These are phyloP conservation scores for Mayamaea pseudoterrestris DNA, from an alignment of 108 stramenopile species.

Conservation along the genomic window DNA sequence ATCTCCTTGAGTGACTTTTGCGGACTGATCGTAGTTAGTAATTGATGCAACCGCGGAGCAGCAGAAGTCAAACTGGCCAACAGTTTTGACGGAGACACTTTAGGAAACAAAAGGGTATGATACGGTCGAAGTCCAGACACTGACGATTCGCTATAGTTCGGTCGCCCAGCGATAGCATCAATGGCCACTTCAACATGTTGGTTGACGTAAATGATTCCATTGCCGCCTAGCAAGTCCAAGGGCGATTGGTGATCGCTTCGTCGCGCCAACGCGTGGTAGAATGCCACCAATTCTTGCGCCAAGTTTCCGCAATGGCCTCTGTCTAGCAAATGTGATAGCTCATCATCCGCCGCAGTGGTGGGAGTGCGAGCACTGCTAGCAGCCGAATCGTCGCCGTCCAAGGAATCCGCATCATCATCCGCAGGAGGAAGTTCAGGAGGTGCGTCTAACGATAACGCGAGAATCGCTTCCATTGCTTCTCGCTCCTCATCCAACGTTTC, in stretches of 20 bases:
- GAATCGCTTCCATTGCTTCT: no score
- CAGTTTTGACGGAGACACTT: slow-evolving; percentile 53
- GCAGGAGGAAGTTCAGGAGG: no score
- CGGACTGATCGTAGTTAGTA: slow-evolving; percentile 45
- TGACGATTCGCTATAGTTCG: neutral
- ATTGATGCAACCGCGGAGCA: slow-evolving; percentile 32
- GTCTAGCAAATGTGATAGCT: no score
- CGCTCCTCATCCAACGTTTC: no score
- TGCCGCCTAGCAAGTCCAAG: slow-evolving; percentile 44
- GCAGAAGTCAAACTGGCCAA: slow-evolving; percentile 23
- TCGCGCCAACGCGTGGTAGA: slow-evolving; percentile 57
- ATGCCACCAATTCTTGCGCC: slow-evolving; percentile 50
- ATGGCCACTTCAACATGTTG: slow-evolving; percentile 68
- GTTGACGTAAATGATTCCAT: slow-evolving; percentile 66
- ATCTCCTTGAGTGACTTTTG: slow-evolving; percentile 52
- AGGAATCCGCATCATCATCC: no score
- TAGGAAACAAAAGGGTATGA: slow-evolving; percentile 69
- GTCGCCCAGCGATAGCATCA: slow-evolving; percentile 24
- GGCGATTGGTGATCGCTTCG: no score
- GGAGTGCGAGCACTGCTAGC: no score
- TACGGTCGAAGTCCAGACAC: slow-evolving; percentile 35
- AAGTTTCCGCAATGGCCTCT: slow-evolving; percentile 69
- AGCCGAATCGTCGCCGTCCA: no score
- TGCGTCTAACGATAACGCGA: no score
- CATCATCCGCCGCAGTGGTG: no score